Base-by-base conservation (phyloP, 305 asterid species). In the Stenogyne calaminthoides region DNA sequence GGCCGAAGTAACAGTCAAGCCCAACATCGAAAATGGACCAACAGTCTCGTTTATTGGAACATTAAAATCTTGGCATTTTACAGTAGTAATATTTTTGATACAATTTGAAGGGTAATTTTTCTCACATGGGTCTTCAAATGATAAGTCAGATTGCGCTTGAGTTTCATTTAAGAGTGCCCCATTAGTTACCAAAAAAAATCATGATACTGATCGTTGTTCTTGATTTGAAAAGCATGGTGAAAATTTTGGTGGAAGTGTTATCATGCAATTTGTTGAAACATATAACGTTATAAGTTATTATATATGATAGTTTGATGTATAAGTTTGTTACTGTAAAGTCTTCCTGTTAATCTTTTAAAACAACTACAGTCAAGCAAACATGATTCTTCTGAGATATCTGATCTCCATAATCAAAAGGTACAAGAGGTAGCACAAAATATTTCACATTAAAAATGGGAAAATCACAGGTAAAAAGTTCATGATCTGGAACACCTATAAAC, bases 381-480 rank as follows among this genome's bases (percentile, higher is more conserved):
- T 25, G 2, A 25, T 25, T 25, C 29, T 25, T 25, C 2, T 25
- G 29, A 25, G 29, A 25, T 25, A 9, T 60, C 67, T 40, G 34
- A 39, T 18, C 49, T 39, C 54, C 8, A 29, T 8, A 32, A 39
- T 16, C 69, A 46, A 47, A 47, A 47, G 58, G 20, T 12, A 57
- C 9, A 55, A 22, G 29, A 34, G 16, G 39, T 18, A 25, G 14
- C 20, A 39, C 11, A 73, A 40, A 40, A n/a, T 19, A 44, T 71
- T 29, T 51, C 18, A 54, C 46, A 29, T n/a, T 39, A 15, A 64
- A 22, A 22, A 22, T 61, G 49, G 40, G 47, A 40, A 62, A 32
- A 39, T 22, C 70, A 78, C 19, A 40, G 70, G 8, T 49, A 54
- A 64, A 47, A 32, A n/a, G 8, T 11, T 25, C 47, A 40, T 47